Evolutionary conservation across 2,329 filamentous ascomycete genomes (phyloP), one percentile per base, ranked within the genome.

Genomic region (Colletotrichum lentis): DNA sequence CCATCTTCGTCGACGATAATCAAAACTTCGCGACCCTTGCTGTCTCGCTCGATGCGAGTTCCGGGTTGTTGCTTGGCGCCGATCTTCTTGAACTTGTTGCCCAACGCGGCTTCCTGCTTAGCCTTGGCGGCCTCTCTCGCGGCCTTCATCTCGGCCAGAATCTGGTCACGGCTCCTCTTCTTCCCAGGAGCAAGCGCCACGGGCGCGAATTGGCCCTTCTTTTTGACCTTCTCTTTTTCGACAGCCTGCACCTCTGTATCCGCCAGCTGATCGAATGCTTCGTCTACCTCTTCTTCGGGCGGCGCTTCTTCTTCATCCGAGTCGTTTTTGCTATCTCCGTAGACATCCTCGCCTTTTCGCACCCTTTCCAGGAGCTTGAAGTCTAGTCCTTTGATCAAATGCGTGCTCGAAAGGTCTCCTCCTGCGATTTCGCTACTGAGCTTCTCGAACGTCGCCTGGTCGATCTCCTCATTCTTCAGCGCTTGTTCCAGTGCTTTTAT

Each of bases 331-430:
- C 73, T 75, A 8, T 80, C 78, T n/a, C 74, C 77, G 71, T 83
- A 85, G 1, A 93, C 84, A 77, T 94, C 81, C 76, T 94, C 91
- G 47, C 91, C 92, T 63, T 84, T 85, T 69, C 86, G 85, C 68
- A 91, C 85, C 72, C 89, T 84, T 77, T 91, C 87, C 35, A 94
- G 81, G 14, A 98, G 82, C 77, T 91, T 91, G 76, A 93, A 91
- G 79, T 99, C 96, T 57, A 99, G 80, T 0, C 96, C 96, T 76
- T 97, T 98, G 55, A 98, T 90, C 71, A 97, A 80, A 83, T 97
- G 93, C 16, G 94, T 97, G 73, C 89, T 93, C 16, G 83, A 83
- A 24, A 94, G 80, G 76, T 97, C 91, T 8, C 94, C 95, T 3
- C 94, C 94, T 0, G 93, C 87, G 63, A 97, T 93, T 73, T 96